phyloP scores from a whole-genome alignment of 2,329 filamentous ascomycete genomes.

The Cladosporium austrohemisphaericum region DNA sequence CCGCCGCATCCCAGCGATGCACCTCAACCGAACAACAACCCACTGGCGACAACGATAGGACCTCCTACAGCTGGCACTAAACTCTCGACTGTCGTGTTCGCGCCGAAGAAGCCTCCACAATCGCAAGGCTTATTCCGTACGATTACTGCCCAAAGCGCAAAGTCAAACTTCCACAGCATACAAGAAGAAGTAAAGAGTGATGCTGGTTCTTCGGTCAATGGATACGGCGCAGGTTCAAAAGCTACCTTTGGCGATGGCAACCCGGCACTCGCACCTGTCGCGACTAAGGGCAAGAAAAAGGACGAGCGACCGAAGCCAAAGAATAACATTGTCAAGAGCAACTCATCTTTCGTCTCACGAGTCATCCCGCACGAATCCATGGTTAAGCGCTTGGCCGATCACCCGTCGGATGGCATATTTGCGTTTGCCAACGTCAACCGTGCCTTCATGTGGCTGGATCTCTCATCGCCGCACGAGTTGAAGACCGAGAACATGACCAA shows the following conservation, averaged over 20 bases:
- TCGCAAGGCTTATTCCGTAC: slow-evolving; percentile 41
- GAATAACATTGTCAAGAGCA: slow-evolving; percentile 97
- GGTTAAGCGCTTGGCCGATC: slow-evolving; percentile 74
- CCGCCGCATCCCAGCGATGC: slow-evolving; percentile 94
- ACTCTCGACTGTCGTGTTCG: slow-evolving; percentile 71
- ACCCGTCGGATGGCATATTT: slow-evolving; percentile 73
- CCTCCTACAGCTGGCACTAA: slow-evolving; percentile 84
- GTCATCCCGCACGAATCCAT: slow-evolving; percentile 86
- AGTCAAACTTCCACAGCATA: slow-evolving; percentile 40
- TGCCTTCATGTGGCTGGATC: slow-evolving; percentile 92
- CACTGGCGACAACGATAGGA: slow-evolving; percentile 76
- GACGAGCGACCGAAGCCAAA: slow-evolving; percentile 87
- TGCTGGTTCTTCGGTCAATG: slow-evolving; percentile 42
- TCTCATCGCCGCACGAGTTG: slow-evolving; percentile 70
- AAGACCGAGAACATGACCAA: slow-evolving; percentile 92
- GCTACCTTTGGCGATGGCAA: slow-evolving; percentile 87
- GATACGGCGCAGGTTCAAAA: slow-evolving; percentile 30
- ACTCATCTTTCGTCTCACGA: slow-evolving; percentile 95
- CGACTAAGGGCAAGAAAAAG: slow-evolving; percentile 60
- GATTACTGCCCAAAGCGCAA: slow-evolving; percentile 38
- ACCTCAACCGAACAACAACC: slow-evolving; percentile 81
- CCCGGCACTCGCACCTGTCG: slow-evolving; percentile 60
- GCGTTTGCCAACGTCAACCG: slow-evolving; percentile 95
- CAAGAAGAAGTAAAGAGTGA: slow-evolving; percentile 46
- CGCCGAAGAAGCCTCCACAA: slow-evolving; percentile 46